Conservation (phyloP, 2,329 filamentous ascomycete genomes). For the Grosmannia penicillata region DNA sequence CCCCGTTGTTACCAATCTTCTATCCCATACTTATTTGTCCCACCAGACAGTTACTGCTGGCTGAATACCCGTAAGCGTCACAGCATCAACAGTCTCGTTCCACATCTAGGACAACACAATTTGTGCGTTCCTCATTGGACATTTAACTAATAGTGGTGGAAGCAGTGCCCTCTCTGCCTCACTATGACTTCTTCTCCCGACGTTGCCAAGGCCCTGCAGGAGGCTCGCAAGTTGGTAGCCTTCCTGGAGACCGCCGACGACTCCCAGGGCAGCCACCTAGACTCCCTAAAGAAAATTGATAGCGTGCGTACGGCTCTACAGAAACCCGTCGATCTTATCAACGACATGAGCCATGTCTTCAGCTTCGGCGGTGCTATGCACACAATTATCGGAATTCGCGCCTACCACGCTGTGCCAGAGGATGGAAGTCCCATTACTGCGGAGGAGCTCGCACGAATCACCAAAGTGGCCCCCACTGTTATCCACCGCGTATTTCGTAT, state of each 20-base stretch:
- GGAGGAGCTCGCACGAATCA: neutral
- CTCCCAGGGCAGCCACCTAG: neutral
- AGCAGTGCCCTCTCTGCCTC: too few species aligned
- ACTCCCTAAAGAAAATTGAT: neutral
- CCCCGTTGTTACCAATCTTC: too few species aligned
- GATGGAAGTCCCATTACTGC: neutral
- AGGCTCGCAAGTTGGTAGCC: conserved; percentile 2
- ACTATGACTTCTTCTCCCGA: neutral
- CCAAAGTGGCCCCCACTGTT: conserved; percentile 1
- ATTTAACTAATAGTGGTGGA: too few species aligned
- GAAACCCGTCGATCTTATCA: neutral
- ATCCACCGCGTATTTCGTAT: conserved; percentile 2
- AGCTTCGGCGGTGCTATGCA: neutral
- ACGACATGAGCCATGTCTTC: neutral
- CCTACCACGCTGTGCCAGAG: conserved; percentile 1
- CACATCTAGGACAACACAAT: too few species aligned
- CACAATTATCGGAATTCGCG: conserved; percentile 1
- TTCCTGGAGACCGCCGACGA: conserved; percentile 1
- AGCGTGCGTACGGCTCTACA: neutral
- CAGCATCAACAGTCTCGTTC: too few species aligned
- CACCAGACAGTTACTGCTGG: too few species aligned
- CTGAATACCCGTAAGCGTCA: too few species aligned
- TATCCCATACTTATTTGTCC: too few species aligned
- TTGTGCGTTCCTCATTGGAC: too few species aligned
- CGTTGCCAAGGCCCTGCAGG: neutral